phyloP scores from a whole-genome alignment of 768 basidiomycete species.

The Lepiota subincarnata region DNA sequence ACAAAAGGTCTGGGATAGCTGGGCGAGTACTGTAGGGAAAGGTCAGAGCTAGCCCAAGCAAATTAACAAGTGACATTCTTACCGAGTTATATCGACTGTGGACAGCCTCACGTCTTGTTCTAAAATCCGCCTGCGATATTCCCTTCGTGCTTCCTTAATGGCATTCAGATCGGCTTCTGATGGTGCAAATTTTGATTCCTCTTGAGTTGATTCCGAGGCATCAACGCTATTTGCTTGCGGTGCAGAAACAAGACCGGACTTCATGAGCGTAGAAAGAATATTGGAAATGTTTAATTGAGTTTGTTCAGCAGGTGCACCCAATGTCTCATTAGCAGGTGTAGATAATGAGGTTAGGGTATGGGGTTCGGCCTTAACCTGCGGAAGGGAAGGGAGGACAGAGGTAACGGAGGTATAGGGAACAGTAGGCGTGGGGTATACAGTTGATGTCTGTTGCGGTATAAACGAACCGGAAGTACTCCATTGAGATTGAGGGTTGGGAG shows the following conservation, averaged over 20 bases:
- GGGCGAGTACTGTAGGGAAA: conserved; percentile 48
- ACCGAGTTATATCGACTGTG: conserved; percentile 72
- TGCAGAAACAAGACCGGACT: conserved; percentile 71
- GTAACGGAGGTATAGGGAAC: not conserved
- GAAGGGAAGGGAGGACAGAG: not conserved
- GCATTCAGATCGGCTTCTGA: conserved; percentile 5
- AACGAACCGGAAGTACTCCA: conserved; percentile 8
- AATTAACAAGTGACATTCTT: conserved; percentile 19
- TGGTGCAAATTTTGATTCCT: not conserved
- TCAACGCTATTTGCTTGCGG: not conserved
- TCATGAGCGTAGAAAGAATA: conserved; percentile 65
- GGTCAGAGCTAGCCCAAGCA: conserved; percentile 6
- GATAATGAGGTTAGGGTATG: conserved; percentile 18
- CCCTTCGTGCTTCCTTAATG: conserved; percentile 44
- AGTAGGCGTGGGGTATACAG: not conserved
- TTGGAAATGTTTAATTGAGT: conserved; percentile 44
- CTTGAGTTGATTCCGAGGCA: not conserved
- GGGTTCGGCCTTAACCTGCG: conserved; percentile 2
- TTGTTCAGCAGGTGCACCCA: conserved; percentile 19
- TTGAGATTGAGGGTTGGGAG: conserved; percentile 10
- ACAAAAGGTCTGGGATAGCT: conserved; percentile 61
- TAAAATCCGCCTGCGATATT: conserved; percentile 60
- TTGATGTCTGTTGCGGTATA: not conserved
- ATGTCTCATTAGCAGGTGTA: conserved; percentile 25
- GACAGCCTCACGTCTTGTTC: conserved; percentile 57